Conservation (phyloP, 176 grass and related monocot genomes). For the Rhynchospora pubera region DNA sequence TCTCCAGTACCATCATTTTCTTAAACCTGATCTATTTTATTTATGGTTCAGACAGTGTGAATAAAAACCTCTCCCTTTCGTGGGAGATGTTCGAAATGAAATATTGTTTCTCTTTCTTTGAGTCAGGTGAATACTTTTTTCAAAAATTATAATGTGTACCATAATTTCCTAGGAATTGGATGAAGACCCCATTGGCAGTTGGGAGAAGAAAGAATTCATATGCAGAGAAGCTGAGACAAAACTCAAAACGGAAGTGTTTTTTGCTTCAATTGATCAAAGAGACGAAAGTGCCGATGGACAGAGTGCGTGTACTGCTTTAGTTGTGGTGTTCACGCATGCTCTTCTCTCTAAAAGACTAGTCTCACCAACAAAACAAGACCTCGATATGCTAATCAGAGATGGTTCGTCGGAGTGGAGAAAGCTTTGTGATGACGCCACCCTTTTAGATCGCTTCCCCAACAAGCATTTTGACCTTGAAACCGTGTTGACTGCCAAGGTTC, state of each 20-base stretch:
- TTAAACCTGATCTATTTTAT: background rate
- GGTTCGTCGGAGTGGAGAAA: slow-evolving; percentile 84
- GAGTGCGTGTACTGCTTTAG: slow-evolving; percentile 93
- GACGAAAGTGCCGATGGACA: slow-evolving; percentile 80
- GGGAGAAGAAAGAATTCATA: slow-evolving; percentile 63
- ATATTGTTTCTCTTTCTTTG: background rate
- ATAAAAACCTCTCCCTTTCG: background rate
- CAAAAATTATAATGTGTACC: background rate
- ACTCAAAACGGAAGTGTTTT: slow-evolving; percentile 67
- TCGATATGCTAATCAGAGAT: slow-evolving; percentile 72
- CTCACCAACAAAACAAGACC: slow-evolving; percentile 43
- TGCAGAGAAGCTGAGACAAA: slow-evolving; percentile 74
- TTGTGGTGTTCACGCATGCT: slow-evolving; percentile 61
- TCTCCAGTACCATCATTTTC: background rate
- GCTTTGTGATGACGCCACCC: slow-evolving; percentile 45
- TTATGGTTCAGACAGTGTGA: background rate
- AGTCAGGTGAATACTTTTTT: background rate
- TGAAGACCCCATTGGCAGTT: slow-evolving; percentile 33
- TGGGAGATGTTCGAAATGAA: background rate
- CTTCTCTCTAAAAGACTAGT: slow-evolving; percentile 49
- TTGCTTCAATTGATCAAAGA: slow-evolving; percentile 94
- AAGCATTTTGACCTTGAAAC: slow-evolving; percentile 95
- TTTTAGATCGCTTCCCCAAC: slow-evolving; percentile 70
- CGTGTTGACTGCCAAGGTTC: slow-evolving; percentile 43
- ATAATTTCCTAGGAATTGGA: slow-evolving; percentile 25